phyloP scores from a whole-genome alignment of 805 yeast genomes.

The Monosporozyma unispora region DNA sequence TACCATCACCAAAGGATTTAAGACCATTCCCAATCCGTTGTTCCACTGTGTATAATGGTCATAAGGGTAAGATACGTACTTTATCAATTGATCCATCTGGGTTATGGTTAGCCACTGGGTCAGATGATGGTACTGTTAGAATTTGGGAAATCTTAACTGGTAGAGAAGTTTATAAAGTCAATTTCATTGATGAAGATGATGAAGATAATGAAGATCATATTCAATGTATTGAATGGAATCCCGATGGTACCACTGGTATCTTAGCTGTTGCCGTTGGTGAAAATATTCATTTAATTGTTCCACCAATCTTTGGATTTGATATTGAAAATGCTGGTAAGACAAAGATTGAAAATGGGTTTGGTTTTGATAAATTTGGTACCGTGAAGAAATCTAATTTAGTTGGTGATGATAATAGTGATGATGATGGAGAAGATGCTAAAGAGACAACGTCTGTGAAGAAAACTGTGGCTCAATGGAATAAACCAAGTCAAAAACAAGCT shows the following conservation, averaged over 20 bases:
- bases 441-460: conserved; percentile 31
- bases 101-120: conserved; percentile 92
- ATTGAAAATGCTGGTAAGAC: conserved; percentile 73
- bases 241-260: conserved; percentile 62
- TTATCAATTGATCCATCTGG: conserved; percentile 83
- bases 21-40: conserved; percentile 93
- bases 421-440: conserved; percentile 34
- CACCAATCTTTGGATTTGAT: conserved; percentile 85
- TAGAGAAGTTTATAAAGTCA: conserved; percentile 73
- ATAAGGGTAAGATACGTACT: conserved; percentile 71
- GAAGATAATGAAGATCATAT: conserved; percentile 65
- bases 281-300: conserved; percentile 65
- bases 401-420: conserved; percentile 31
- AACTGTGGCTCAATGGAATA: conserved; percentile 71
- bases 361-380: conserved; percentile 59
- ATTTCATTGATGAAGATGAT: conserved; percentile 40
- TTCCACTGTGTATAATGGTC: conserved; percentile 79
- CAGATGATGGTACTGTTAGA: conserved; percentile 91
- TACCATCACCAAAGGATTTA: conserved; percentile 93
- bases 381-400: conserved; percentile 36
- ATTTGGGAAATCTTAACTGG: conserved; percentile 97
- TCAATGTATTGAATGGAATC: conserved; percentile 85
- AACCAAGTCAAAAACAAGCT: conserved; percentile 58
- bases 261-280: conserved; percentile 82
- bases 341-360: conserved; percentile 84